Conservation (phyloP, 2,329 filamentous ascomycete species). For the Phialophora verrucosa region DNA sequence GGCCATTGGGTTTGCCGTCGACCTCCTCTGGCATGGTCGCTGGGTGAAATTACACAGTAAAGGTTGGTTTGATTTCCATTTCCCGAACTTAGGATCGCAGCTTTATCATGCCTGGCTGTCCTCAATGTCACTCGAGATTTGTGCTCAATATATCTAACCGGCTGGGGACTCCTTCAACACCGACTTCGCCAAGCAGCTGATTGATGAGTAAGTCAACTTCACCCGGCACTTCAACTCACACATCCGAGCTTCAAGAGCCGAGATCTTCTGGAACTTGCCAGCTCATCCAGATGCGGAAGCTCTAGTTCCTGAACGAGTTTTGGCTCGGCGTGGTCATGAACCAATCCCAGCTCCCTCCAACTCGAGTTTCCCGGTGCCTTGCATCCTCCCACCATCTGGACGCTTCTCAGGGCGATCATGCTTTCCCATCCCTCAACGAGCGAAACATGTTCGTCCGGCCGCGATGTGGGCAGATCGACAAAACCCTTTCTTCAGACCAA, state of each 20-base stretch:
- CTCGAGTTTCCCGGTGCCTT: not conserved
- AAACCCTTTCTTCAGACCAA: not conserved
- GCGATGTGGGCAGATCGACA: no score
- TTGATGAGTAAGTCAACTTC: not conserved
- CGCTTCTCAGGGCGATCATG: not conserved
- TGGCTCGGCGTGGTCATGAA: not conserved
- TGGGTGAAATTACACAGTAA: not conserved
- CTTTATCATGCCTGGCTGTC: not conserved
- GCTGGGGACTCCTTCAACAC: not conserved
- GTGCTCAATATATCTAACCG: not conserved
- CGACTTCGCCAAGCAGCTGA: not conserved
- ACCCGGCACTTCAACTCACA: not conserved
- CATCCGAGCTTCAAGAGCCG: not conserved
- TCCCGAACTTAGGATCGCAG: no score
- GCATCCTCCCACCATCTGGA: not conserved
- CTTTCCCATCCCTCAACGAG: not conserved
- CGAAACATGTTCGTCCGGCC: not conserved
- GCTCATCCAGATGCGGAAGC: conserved; percentile 12
- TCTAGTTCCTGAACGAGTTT: conserved; percentile 11
- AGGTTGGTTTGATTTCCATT: no score
- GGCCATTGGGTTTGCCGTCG: not conserved
- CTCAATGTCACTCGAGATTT: not conserved
- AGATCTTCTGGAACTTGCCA: conserved; percentile 2
- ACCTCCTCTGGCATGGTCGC: not conserved
- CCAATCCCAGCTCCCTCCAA: not conserved